Conservation (phyloP, 441 rosid species). For the Euphorbia schlechtendalii region DNA sequence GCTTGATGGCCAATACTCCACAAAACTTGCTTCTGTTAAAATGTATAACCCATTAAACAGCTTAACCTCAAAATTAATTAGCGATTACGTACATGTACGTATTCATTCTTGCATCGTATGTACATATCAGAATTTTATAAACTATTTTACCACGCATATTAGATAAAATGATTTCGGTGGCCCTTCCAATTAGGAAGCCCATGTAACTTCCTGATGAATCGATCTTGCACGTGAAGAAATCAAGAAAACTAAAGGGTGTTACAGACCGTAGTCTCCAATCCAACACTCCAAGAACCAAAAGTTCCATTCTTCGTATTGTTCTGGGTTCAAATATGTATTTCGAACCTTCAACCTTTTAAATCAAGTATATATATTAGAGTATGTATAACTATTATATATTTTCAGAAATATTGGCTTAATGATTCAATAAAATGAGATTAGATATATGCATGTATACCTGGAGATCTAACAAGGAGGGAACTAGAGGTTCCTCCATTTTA, state of each 20-base stretch:
- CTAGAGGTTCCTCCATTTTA: slow-evolving; percentile 94
- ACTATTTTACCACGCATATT: slow-evolving; percentile 58
- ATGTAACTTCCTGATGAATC: slow-evolving; percentile 53
- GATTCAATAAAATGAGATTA: too few relatives aligned
- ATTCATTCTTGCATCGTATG: too few relatives aligned
- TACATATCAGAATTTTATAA: background rate
- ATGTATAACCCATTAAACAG: too few relatives aligned
- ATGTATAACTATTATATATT: background rate
- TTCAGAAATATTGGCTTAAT: too few relatives aligned
- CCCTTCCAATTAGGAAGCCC: slow-evolving; percentile 56
- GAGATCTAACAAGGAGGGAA: slow-evolving; percentile 72
- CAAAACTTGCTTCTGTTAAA: slow-evolving; percentile 70
- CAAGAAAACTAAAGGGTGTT: slow-evolving; percentile 74
- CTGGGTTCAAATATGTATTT: slow-evolving; percentile 71
- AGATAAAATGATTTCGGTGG: slow-evolving; percentile 66
- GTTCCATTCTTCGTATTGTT: slow-evolving; percentile 86
- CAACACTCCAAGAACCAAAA: slow-evolving; percentile 67
- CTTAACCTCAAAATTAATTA: too few relatives aligned
- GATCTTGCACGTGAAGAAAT: slow-evolving; percentile 82
- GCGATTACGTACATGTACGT: too few relatives aligned
- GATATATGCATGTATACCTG: slow-evolving; percentile 39
- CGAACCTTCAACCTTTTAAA: slow-evolving; percentile 59
- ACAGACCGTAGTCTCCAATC: slow-evolving; percentile 95
- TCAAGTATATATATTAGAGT: background rate
- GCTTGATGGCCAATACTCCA: slow-evolving; percentile 82